phyloP scores from a whole-genome alignment of 495 filamentous ascomycete species.

The Amphirosellinia nigrospora region DNA sequence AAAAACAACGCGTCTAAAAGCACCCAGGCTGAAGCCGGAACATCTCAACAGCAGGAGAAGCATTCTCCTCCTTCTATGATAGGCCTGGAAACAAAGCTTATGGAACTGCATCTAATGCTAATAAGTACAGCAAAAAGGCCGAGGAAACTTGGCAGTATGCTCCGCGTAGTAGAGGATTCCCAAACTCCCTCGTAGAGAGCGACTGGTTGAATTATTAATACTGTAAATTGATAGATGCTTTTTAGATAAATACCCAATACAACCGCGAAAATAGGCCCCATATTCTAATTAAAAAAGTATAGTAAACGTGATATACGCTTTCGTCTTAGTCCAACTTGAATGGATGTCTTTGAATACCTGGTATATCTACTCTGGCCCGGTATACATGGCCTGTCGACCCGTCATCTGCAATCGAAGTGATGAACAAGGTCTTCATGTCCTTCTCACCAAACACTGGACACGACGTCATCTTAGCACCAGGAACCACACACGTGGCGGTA shows the following conservation, averaged over 20 bases:
- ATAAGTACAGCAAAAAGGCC: neutral
- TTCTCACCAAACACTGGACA: slow-evolving; percentile 37
- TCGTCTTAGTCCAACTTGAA: neutral
- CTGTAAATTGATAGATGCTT: no score
- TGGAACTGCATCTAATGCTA: neutral
- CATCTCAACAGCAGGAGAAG: neutral
- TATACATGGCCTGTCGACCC: slow-evolving; percentile 26
- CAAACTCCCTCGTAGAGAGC: no score
- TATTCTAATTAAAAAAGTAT: neutral
- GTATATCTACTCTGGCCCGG: slow-evolving; percentile 23
- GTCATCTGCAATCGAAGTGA: slow-evolving; percentile 18
- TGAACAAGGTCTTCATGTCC: slow-evolving; percentile 30
- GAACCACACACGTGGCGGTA: slow-evolving; percentile 31
- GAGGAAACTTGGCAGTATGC: neutral
- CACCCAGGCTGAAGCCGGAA: neutral
- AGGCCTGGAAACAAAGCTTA: neutral
- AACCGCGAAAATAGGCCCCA: neutral
- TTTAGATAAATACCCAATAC: neutral
- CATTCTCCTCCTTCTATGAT: neutral
- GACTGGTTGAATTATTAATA: neutral
- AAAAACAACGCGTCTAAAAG: neutral
- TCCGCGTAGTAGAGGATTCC: no score
- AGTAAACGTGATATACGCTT: neutral
- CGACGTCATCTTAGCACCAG: slow-evolving; percentile 36
- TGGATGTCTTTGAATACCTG: slow-evolving; percentile 14